Evolutionary conservation across 139 green algal genomes (phyloP).

Genomic region (Tetratostichococcus sp.): DNA sequence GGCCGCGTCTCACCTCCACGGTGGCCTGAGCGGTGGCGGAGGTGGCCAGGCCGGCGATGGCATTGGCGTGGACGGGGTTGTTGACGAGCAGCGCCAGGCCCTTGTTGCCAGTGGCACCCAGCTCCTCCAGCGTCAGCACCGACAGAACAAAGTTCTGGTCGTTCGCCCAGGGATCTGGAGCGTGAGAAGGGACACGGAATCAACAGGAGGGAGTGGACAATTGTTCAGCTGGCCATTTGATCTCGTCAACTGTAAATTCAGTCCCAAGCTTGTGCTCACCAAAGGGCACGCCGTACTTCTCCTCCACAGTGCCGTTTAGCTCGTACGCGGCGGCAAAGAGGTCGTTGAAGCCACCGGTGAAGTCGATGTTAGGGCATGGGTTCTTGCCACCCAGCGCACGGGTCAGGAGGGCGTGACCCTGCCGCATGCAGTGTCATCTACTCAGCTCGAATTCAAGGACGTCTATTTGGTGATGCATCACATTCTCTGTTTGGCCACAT

Average conservation of each 20-base stretch:
- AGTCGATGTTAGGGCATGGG: slow-evolving; percentile 20
- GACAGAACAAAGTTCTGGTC: slow-evolving; percentile 26
- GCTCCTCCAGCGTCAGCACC: slow-evolving; percentile 28
- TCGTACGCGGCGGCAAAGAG: slow-evolving; percentile 20
- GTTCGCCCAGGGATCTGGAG: slow-evolving; percentile 25
- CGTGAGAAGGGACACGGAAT: no score
- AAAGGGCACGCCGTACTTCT: not conserved
- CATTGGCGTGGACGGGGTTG: slow-evolving; percentile 27
- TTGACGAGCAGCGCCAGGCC: not conserved
- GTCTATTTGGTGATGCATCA: no score
- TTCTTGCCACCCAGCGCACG: slow-evolving; percentile 11
- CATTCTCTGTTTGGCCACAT: no score
- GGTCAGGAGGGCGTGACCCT: slow-evolving; percentile 27
- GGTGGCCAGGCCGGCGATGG: slow-evolving; percentile 24
- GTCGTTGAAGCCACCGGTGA: slow-evolving; percentile 24
- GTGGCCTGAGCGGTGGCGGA: slow-evolving; percentile 22
- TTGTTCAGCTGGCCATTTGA: no score
- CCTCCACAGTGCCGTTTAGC: not conserved
- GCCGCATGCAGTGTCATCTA: not conserved
- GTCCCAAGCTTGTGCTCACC: not conserved
- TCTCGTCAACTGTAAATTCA: not conserved
- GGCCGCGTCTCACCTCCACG: slow-evolving; percentile 6
- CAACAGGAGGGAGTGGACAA: no score
- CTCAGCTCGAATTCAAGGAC: no score
- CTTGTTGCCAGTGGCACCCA: slow-evolving; percentile 26